Evolutionary conservation across 768 basidiomycete species (phyloP), one percentile per base, ranked within the genome.

Genomic region (Suillus cothurnatus): DNA sequence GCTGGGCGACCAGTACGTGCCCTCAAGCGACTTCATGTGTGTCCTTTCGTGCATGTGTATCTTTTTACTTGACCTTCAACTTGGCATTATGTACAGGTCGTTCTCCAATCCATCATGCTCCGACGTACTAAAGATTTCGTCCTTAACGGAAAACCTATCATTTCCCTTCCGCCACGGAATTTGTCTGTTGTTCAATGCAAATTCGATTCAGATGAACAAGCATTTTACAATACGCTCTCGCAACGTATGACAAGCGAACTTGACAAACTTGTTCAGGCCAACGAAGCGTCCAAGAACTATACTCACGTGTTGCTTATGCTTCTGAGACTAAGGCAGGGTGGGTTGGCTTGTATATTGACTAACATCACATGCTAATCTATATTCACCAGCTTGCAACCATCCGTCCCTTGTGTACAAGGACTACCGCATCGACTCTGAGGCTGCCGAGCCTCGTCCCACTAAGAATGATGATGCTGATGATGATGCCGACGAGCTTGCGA

Each of bases 301-400:
- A 91, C 90, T 0, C 84, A 85, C 41, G 87, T 93, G 6, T 79
- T 93, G 69, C 80, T 91, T 19, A 74, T 93, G 38, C 82, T 93
- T 67, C 83, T 97, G 57, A 86, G 97, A 36, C 81, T 98, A 56
- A 88, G 97, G 34, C 97, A 99, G 85, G 94, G 96, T 91, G 66
- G 34, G 83, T 74, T 28, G 61, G 36, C 61, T 36, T 26, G n/a
- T 38, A 28, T 17, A 19, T 28, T 47, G 11, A 23, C 36, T 57
- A 32, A 59, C n/a, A 45, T 61, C 36, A 53, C 7, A 15, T 34
- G 17, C 39, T 64, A 45, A 65, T 23, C 26, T 61, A 31, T 8
- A 66, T 39, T 55, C 57, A 39, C 28, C 63, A 97, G 95, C 95
- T 0, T 98, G 95, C 74, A 92, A 94, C 70, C 96, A 97, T 71